These are phyloP conservation scores for Erodium texanum DNA, from an alignment of 441 rosid species.

Conservation along the genomic window DNA sequence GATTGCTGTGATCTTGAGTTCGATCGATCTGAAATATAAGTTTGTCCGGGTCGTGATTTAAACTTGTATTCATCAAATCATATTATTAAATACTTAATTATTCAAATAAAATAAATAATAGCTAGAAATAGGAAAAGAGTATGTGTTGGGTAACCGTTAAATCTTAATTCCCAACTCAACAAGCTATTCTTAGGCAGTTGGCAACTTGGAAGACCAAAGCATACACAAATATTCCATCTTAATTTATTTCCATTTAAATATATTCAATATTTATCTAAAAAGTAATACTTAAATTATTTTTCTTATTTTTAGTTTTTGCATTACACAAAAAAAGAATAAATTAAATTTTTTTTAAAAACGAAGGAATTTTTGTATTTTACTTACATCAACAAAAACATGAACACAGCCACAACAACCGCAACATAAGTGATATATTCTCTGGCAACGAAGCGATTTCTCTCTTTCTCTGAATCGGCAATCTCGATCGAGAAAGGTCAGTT, in stretches of 20 bases:
- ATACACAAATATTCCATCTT: slow-evolving; percentile 22
- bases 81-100: too few relatives aligned
- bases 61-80: too few relatives aligned
- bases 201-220: background rate
- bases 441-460: slow-evolving; percentile 3
- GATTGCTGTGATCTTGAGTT: too few relatives aligned
- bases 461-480: slow-evolving; percentile 1
- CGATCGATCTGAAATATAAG: too few relatives aligned
- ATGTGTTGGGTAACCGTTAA: slow-evolving; percentile 3
- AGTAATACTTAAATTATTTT: background rate
- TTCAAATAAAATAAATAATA: too few relatives aligned
- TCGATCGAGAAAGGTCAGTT: slow-evolving; percentile 31
- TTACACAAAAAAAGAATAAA: background rate
- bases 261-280: background rate
- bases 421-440: slow-evolving; percentile 10
- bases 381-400: slow-evolving; percentile 2
- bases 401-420: slow-evolving; percentile 13
- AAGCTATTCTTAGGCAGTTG: slow-evolving; percentile 30
- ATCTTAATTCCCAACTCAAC: slow-evolving; percentile 5
- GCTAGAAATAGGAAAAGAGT: background rate
- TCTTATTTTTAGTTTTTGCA: background rate
- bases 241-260: background rate
- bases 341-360: too few relatives aligned
- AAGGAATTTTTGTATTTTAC: slow-evolving; percentile 1
- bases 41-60: too few relatives aligned